Evolutionary conservation across 768 basidiomycete genomes (phyloP).

Genomic region (Mycena pura): DNA sequence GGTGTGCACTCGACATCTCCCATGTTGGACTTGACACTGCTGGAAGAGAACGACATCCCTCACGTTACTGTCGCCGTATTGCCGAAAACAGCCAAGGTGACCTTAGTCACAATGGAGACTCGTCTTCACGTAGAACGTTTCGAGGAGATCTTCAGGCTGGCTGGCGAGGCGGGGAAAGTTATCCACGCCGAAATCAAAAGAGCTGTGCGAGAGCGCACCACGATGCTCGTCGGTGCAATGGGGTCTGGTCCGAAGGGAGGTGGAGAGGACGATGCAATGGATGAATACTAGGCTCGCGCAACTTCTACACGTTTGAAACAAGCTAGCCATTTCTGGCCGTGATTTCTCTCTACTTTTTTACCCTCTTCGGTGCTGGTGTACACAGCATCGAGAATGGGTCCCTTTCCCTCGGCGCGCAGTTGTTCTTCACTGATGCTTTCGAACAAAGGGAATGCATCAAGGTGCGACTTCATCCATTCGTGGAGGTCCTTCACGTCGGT

Average conservation of each 20-base stretch:
- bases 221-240: slow-evolving; percentile 67
- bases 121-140: slow-evolving; percentile 93
- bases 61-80: slow-evolving; percentile 88
- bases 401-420: slow-evolving; percentile 77
- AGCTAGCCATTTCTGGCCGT: slow-evolving; percentile 90
- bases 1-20: slow-evolving; percentile 85
- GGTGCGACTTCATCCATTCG: slow-evolving; percentile 92
- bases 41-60: slow-evolving; percentile 93
- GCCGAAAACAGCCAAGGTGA: slow-evolving; percentile 85
- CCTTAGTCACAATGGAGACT: slow-evolving; percentile 92
- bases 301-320: slow-evolving; percentile 78
- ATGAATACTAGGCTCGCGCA: slow-evolving; percentile 39
- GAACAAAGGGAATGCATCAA: slow-evolving; percentile 89
- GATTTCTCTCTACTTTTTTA: slow-evolving; percentile 92
- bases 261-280: slow-evolving; percentile 43
- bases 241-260: slow-evolving; percentile 48
- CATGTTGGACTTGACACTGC: slow-evolving; percentile 83
- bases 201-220: slow-evolving; percentile 70
- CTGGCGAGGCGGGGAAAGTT: slow-evolving; percentile 76
- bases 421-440: slow-evolving; percentile 77
- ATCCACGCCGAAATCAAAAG: slow-evolving; percentile 86
- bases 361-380: slow-evolving; percentile 93
- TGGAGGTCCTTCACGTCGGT: slow-evolving; percentile 96
- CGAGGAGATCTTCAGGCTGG: slow-evolving; percentile 84
- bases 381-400: slow-evolving; percentile 81